A percentile compares a stretch with the other conserved stretches of the same genome.
phyloP scores from a whole-genome alignment of 1,139 yeast species.

The Suhomyces ambrosiae region DNA sequence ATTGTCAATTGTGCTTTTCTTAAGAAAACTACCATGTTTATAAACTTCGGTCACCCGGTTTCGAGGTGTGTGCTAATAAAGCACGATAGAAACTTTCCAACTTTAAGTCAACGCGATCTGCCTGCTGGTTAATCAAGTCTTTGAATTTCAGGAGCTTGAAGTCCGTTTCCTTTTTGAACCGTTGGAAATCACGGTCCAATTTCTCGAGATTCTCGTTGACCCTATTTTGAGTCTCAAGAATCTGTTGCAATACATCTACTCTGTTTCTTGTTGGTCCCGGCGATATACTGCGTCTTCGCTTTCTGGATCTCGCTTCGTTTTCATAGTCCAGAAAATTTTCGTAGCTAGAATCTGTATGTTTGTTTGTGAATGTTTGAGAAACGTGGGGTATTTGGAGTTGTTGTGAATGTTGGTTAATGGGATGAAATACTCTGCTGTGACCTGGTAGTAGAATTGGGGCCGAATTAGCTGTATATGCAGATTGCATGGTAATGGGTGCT shows the following conservation, averaged over 20 bases:
- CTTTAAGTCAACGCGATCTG: slow-evolving; percentile 11
- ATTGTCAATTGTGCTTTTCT: not conserved
- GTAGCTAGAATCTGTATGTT: not conserved
- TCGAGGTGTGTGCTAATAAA: not conserved
- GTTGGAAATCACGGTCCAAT: slow-evolving; percentile 14
- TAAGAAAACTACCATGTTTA: too few relatives aligned
- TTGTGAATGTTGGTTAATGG: not conserved
- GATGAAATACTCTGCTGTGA: not conserved
- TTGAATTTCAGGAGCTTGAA: slow-evolving; percentile 11
- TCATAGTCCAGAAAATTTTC: not conserved
- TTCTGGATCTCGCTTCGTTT: not conserved
- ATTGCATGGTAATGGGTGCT: not conserved
- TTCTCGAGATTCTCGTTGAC: slow-evolving; percentile 10
- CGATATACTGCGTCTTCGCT: not conserved
- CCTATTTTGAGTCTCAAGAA: slow-evolving; percentile 13
- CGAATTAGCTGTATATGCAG: too few relatives aligned
- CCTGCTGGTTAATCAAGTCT: slow-evolving; percentile 10
- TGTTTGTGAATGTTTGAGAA: too few relatives aligned
- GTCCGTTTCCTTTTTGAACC: slow-evolving; percentile 13
- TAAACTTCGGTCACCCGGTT: not conserved
- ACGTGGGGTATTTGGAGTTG: too few relatives aligned
- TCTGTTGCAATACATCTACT: slow-evolving; percentile 6
- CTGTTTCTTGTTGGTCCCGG: not conserved
- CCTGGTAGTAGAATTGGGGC: too few relatives aligned
- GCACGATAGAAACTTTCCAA: slow-evolving; percentile 12